These are phyloP conservation scores for Lecanosticta acicola DNA, from an alignment of 2,329 filamentous ascomycete genomes.

Conservation along the genomic window DNA sequence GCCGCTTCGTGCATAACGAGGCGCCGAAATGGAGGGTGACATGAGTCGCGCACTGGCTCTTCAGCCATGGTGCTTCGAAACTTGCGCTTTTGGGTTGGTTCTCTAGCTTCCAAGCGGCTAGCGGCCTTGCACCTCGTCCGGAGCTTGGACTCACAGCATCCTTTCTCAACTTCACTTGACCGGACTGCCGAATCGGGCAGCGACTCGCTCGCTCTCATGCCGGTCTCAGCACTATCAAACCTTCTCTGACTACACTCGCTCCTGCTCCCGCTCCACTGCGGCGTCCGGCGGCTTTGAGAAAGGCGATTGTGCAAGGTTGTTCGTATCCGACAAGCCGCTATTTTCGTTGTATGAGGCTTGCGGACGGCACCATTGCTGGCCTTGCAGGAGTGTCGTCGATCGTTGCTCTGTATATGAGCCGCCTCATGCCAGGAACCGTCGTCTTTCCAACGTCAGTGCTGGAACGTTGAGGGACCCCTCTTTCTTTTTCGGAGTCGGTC, in stretches of 20 bases:
- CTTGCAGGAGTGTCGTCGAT: constrained; percentile 1
- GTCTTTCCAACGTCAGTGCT: constrained; percentile 3
- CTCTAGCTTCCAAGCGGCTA: no score
- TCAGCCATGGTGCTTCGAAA: background rate
- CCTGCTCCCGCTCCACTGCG: background rate
- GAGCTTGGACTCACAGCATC: background rate
- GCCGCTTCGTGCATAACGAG: no score
- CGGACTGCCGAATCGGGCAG: background rate
- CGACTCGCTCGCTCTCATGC: background rate
- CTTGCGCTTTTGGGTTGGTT: no score
- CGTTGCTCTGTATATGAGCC: constrained; percentile 6
- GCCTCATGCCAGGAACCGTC: constrained; percentile 1
- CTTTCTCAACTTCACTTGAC: background rate
- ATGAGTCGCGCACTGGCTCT: background rate
- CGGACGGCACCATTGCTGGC: background rate
- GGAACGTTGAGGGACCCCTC: background rate
- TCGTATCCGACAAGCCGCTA: background rate
- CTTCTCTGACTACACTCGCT: background rate
- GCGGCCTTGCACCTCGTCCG: no score
- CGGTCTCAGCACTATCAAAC: background rate
- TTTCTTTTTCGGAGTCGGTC: background rate
- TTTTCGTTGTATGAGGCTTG: background rate
- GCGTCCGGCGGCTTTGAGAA: background rate
- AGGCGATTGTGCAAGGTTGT: background rate
- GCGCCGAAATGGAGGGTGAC: background rate